Base-by-base conservation (phyloP, 164 flowering plant species). In the Saururus chinensis region DNA sequence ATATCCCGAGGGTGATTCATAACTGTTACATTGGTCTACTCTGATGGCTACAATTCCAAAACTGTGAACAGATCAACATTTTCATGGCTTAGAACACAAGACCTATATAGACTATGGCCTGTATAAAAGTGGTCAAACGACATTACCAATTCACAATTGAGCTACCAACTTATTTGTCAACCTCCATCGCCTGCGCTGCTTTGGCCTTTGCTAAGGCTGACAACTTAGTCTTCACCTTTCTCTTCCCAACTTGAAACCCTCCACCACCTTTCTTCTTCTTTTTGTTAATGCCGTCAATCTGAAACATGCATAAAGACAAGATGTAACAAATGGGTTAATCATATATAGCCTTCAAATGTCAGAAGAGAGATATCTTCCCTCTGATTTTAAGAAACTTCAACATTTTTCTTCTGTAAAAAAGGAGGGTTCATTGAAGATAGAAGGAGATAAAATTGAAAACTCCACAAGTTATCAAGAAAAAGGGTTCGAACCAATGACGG, bases 141-240 rank as follows among this genome's bases (percentile, higher is more conserved):
- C 6, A 30, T 30, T 30, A 30, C 6, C 37, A 30, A 30, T 30
- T 30, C 6, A 30, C 37, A 2, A 30, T 30, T 6, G 37, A 30
- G 37, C 37, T 45, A 45, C 14, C 49, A 37, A 20, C 26, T 58
- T 20, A 86, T 21, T 83, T 78, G 68, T 93, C 97, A 49, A 93
- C 59, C 69, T 93, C 99, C 99, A 93, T 93, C 21, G 97, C 99
- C 53, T 90, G 96, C 7, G 82, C 79, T 65, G 82, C 95, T 80
- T 90, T 93, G 64, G 97, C 97, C 73, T 90, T 90, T 0, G 89
- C 75, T 70, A 76, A 64, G 52, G 88, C 81, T 0, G 95, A 74
- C 82, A 87, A 48, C 66, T 82, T 90, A 40, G 96, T 87, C 80
- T 93, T 90, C 73, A 93, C 37, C 66, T 90, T 93, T 65, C 75